Evolutionary conservation across 2,329 filamentous ascomycete genomes (phyloP), one percentile per base, ranked within the genome.

Genomic region (Exophiala sideris): DNA sequence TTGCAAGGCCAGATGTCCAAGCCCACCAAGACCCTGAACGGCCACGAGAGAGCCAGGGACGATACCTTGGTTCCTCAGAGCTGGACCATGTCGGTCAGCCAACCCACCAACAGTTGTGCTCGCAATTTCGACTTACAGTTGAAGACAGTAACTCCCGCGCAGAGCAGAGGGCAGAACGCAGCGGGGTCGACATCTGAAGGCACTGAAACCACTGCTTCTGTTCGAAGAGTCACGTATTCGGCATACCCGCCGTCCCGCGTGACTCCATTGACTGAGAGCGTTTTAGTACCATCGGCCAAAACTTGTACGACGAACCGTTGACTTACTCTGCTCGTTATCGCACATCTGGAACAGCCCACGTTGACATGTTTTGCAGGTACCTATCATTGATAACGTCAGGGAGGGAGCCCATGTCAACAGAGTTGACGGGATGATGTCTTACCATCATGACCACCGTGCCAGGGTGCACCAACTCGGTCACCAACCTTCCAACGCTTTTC

Each of bases 271-370:
- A 89, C 41, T 44, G 41, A 12, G 41, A 20, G 21, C 11, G 29
- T 24, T n/a, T 44, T 24, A 44, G 41, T 14, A 44, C 21, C n/a
- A 24, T 18, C 14, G n/a, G 10, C 3, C 8, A 24, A 20, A 32
- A 11, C 1, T 18, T n/a, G 21, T 24, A 24, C 10, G 20, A 12
- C n/a, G n/a, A 32, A 24, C 12, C 24, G 7, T 29, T 29, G 24
- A 12, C 41, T 24, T n/a, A 44, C 41, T 67, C 0, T 69, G 67
- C 45, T 66, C 71, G 60, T 85, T 81, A 18, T 82, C 75, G 70
- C 88, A 91, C 70, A 85, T 84, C 67, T 91, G 85, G 72, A 81
- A 88, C 20, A 80, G 68, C 1, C 82, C 83, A 12, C 81, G 76
- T 51, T 79, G 78, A 71, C 88, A 91, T 10, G 79, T 66, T 29